These are phyloP conservation scores for Epichloe typhina DNA, from an alignment of 2,329 filamentous ascomycete species.

Conservation along the genomic window DNA sequence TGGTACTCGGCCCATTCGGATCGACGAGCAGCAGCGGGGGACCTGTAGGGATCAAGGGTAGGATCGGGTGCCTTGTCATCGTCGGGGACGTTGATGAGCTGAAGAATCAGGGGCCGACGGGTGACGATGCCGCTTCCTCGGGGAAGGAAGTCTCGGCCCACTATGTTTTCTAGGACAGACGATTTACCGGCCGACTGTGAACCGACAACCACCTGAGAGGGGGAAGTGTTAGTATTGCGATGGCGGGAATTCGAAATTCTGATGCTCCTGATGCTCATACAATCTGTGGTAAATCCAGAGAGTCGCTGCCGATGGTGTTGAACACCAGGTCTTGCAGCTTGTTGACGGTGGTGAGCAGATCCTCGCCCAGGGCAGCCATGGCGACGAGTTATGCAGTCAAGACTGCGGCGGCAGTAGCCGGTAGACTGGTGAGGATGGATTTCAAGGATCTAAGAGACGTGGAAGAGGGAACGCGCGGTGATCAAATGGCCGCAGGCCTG, in stretches of 20 bases:
- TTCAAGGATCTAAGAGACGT: neutral
- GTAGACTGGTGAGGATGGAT: neutral
- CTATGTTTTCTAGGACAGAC: slow-evolving; percentile 96
- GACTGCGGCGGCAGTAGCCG: slow-evolving; percentile 2
- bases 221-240: slow-evolving; percentile 8
- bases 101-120: slow-evolving; percentile 82
- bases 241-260: slow-evolving; percentile 3
- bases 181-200: slow-evolving; percentile 98
- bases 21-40: slow-evolving; percentile 54
- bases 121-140: slow-evolving; percentile 96
- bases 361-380: slow-evolving; percentile 94
- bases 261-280: slow-evolving; percentile 41
- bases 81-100: slow-evolving; percentile 91
- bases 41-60: slow-evolving; percentile 58
- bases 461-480: neutral
- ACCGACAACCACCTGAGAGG: slow-evolving; percentile 76
- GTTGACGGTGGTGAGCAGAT: slow-evolving; percentile 90
- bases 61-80: slow-evolving; percentile 56
- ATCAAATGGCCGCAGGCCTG: slow-evolving; percentile 2
- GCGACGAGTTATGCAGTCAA: slow-evolving; percentile 11
- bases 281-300: slow-evolving; percentile 93
- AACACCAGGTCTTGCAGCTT: slow-evolving; percentile 98
- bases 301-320: slow-evolving; percentile 99
- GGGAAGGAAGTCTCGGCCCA: slow-evolving; percentile 91
- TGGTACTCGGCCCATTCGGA: slow-evolving; percentile 90